Evolutionary conservation across 108 stramenopile species (phyloP).

Genomic region (Cyclotella baltica): DNA sequence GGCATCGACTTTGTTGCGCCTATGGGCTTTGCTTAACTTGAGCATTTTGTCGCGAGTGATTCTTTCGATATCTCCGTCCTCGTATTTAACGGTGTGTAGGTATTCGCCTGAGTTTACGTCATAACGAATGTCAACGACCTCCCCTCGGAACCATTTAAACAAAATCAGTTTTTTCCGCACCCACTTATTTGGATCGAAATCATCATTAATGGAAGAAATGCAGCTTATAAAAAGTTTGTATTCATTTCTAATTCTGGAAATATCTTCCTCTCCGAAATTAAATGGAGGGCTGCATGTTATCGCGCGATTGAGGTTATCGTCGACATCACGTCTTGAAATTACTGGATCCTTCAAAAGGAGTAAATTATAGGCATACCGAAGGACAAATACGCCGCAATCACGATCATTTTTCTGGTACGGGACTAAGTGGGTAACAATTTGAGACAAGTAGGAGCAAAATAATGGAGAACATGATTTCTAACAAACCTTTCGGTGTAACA

Average conservation of each 20-base stretch:
- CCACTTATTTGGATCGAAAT: no score
- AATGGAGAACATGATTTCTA: not conserved
- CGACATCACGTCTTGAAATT: slow-evolving; percentile 48
- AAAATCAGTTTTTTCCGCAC: no score
- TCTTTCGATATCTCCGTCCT: no score
- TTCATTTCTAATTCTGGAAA: slow-evolving; percentile 70
- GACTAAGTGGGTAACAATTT: slow-evolving; percentile 51
- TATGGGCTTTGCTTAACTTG: no score
- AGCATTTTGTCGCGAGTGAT: no score
- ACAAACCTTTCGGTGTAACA: slow-evolving; percentile 72
- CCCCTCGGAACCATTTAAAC: no score
- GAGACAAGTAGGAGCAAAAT: slow-evolving; percentile 4
- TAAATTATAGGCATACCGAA: slow-evolving; percentile 80
- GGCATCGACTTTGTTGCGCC: no score
- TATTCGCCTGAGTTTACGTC: no score
- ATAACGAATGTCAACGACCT: no score
- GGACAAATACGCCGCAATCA: slow-evolving; percentile 93
- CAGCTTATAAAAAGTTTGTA: slow-evolving; percentile 59
- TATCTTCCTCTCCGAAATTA: slow-evolving; percentile 70
- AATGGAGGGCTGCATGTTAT: slow-evolving; percentile 65
- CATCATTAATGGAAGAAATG: slow-evolving; percentile 46
- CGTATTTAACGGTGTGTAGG: no score
- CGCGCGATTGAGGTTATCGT: slow-evolving; percentile 25
- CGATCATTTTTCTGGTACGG: slow-evolving; percentile 85
- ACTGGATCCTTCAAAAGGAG: slow-evolving; percentile 57